Conservation (phyloP, 2,329 filamentous ascomycete genomes). For the Xylariales sp. region DNA sequence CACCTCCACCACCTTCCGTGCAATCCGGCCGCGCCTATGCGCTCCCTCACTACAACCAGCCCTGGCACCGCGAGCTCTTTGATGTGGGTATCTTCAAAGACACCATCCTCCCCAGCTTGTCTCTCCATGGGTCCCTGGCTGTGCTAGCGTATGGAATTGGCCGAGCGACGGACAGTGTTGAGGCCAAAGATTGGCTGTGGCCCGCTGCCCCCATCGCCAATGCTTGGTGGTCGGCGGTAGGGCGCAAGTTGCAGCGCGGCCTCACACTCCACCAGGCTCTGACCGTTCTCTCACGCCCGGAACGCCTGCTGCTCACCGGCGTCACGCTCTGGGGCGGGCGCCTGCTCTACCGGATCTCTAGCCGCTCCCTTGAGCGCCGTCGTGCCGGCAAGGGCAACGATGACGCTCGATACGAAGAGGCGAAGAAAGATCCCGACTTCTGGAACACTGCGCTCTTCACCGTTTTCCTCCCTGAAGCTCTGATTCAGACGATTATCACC, state of each 20-base stretch:
- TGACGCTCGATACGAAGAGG: constrained; percentile 48
- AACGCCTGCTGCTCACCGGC: constrained; percentile 50
- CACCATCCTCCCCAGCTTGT: constrained; percentile 9
- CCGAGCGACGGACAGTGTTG: constrained; percentile 47
- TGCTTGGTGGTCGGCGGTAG: constrained; percentile 57
- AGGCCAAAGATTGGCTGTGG: constrained; percentile 59
- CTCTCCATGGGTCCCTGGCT: constrained; percentile 8
- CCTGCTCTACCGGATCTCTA: constrained; percentile 50
- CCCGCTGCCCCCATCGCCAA: constrained; percentile 49
- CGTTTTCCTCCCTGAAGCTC: constrained; percentile 52
- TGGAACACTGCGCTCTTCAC: constrained; percentile 53
- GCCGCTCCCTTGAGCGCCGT: constrained; percentile 38
- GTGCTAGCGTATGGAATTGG: constrained; percentile 43
- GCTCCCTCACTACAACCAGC: constrained; percentile 5
- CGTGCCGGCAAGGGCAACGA: constrained; percentile 34
- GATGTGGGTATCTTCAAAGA: constrained; percentile 11
- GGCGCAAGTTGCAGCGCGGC: constrained; percentile 41
- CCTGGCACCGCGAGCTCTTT: constrained; percentile 9
- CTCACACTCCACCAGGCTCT: constrained; percentile 42
- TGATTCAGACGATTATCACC: constrained; percentile 51
- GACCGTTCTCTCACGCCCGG: constrained; percentile 43
- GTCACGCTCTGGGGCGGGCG: constrained; percentile 55
- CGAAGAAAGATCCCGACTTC: constrained; percentile 48
- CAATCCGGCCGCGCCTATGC: constrained; percentile 1
- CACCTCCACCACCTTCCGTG: background rate